Evolutionary conservation across 805 yeast genomes (phyloP), one percentile per base, ranked within the genome.

Genomic region (Millerago galiae): DNA sequence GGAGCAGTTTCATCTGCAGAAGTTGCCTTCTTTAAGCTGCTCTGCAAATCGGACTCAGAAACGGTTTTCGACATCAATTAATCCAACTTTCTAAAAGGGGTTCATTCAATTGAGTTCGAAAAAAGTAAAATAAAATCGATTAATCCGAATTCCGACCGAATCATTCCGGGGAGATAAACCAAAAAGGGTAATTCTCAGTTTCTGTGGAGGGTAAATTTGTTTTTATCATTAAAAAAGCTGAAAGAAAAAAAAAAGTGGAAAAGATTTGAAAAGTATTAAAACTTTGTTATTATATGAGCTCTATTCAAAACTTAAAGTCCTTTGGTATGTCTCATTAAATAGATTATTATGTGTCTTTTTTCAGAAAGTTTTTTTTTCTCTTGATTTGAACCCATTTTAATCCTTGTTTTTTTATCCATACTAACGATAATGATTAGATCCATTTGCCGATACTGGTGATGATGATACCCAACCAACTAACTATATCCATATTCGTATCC

Each of bases 361-460:
- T n/a, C n/a, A n/a, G 14, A 9, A 15, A 14, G 10, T 3, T 17
- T 12, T 6, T 24, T 4, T 13, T 15, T 14, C 9, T 14, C 15
- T 21, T 21, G 7, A 21, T 21, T 21, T 21, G 4, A 7, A 21
- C 24, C 7, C 24, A 7, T 21, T 21, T 21, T 21, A 21, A 21
- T 21, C n/a, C n/a, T n/a, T n/a, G n/a, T n/a, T n/a, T n/a, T n/a
- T 21, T 21, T 21, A 21, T 21, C 24, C 4, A 21, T 21, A 42
- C 42, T 41, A 44, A 40, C 42, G 14, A 10, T 9, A 10, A 26
- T 21, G 11, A 2, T 12, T 38, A 75, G 96, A 91, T 73, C 99
- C 99, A 51, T 91, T 91, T 82, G 97, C 98, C 82, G 99, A 91
- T 71, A 90, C 97, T 72, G 98, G 97, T 76, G 98, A 91, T 79